These are phyloP conservation scores for Marasmius fiardii DNA, from an alignment of 1,284 basidiomycete species.

Conservation along the genomic window DNA sequence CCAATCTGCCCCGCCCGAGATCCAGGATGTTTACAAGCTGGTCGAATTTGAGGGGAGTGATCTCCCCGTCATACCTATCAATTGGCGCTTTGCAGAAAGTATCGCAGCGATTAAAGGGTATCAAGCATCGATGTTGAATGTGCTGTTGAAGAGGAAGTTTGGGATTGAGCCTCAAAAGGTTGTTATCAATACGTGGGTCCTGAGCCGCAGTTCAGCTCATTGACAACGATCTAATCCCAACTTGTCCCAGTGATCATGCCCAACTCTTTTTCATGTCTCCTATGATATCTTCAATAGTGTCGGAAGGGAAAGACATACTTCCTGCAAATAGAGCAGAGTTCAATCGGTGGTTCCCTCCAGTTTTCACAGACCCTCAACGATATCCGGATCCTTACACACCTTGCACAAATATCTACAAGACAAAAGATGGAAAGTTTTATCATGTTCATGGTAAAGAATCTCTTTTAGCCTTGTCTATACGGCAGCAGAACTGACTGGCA, in stretches of 20 bases:
- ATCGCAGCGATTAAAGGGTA: slow-evolving; percentile 24
- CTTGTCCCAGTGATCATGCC: slow-evolving; percentile 10
- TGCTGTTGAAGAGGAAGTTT: slow-evolving; percentile 20
- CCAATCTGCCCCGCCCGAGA: slow-evolving; percentile 13
- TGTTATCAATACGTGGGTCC: slow-evolving; percentile 21
- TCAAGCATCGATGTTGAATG: slow-evolving; percentile 23
- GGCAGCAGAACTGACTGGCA: slow-evolving; percentile 3
- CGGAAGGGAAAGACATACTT: not conserved
- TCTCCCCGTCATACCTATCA: slow-evolving; percentile 19
- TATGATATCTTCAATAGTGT: slow-evolving; percentile 4
- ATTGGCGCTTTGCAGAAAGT: slow-evolving; percentile 24
- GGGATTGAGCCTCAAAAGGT: slow-evolving; percentile 19
- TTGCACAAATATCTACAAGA: slow-evolving; percentile 13
- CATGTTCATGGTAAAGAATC: slow-evolving; percentile 5
- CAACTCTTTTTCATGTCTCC: slow-evolving; percentile 9
- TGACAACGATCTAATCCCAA: not conserved
- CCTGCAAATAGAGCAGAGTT: not conserved
- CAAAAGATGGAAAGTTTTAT: slow-evolving; percentile 15
- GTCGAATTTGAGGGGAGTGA: slow-evolving; percentile 16
- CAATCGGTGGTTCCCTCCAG: not conserved
- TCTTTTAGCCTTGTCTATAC: not conserved
- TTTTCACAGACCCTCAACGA: not conserved
- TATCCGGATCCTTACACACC: not conserved
- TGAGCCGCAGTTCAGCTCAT: not conserved
- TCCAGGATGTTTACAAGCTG: slow-evolving; percentile 17